A percentile compares a stretch with the other conserved stretches of the same genome.
Evolutionary conservation across 352 stramenopile species (phyloP).

Genomic region (Lagenidium giganteum): DNA sequence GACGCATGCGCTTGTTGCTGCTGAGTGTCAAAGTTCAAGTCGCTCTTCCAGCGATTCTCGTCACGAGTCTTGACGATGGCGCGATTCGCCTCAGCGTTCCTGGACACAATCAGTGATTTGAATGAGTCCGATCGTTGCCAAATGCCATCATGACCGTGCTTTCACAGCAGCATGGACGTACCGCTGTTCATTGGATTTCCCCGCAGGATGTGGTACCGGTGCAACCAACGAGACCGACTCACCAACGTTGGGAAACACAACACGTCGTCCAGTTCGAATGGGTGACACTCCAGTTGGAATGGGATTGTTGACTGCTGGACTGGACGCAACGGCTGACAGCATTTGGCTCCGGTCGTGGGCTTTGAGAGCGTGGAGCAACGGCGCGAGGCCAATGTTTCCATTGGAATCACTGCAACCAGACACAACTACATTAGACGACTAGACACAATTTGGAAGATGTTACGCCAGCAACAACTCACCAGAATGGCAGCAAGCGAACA

Average conservation of each 20-base stretch:
- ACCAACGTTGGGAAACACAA: constrained; percentile 24
- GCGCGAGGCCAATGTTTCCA: constrained; percentile 30
- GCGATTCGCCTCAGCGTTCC: constrained; percentile 57
- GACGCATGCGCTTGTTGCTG: not conserved
- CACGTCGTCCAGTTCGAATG: constrained; percentile 60
- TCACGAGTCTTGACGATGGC: constrained; percentile 68
- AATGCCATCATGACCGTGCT: too few relatives aligned
- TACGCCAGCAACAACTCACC: constrained; percentile 23
- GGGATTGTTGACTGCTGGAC: constrained; percentile 17
- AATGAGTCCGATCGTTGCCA: not conserved
- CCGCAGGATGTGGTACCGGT: constrained; percentile 27
- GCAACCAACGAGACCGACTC: constrained; percentile 17
- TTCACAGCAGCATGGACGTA: constrained; percentile 3
- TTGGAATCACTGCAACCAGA: constrained; percentile 39
- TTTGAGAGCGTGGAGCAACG: constrained; percentile 47
- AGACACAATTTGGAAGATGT: not conserved
- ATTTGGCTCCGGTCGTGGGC: constrained; percentile 39
- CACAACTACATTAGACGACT: not conserved
- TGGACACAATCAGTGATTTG: constrained; percentile 8
- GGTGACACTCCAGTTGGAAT: constrained; percentile 34
- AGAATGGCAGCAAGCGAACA: constrained; percentile 51
- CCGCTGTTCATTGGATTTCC: constrained; percentile 74
- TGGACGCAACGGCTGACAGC: constrained; percentile 16
- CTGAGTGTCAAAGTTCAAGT: constrained; percentile 40
- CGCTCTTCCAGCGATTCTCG: constrained; percentile 52